phyloP scores from a whole-genome alignment of 2,329 filamentous ascomycete genomes.

The Cercospora berteroae region DNA sequence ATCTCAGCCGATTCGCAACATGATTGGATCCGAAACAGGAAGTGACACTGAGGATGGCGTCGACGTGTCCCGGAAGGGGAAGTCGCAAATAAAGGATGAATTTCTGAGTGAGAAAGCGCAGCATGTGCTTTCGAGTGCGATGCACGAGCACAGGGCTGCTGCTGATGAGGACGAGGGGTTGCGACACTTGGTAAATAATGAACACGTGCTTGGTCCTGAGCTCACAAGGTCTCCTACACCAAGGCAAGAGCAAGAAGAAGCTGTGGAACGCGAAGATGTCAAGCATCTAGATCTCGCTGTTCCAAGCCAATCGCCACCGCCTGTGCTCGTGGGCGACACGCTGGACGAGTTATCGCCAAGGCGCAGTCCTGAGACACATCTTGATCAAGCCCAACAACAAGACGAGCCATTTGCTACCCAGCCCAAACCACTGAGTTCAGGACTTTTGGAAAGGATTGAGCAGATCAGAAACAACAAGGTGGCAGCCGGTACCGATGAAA shows the following conservation, averaged over 20 bases:
- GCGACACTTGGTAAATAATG: constrained; percentile 20
- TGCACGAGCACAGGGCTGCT: constrained; percentile 56
- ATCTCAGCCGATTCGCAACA: constrained; percentile 60
- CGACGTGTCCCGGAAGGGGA: constrained; percentile 45
- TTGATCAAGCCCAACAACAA: not conserved
- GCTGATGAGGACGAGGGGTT: constrained; percentile 25
- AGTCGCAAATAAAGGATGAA: constrained; percentile 39
- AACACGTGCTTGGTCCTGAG: constrained; percentile 21
- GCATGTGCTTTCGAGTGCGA: constrained; percentile 62
- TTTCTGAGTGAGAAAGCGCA: constrained; percentile 58
- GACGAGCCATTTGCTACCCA: constrained; percentile 34
- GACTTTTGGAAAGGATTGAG: constrained; percentile 40
- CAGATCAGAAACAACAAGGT: constrained; percentile 37
- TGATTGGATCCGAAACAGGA: constrained; percentile 21
- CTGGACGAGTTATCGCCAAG: constrained; percentile 6
- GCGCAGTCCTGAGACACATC: not conserved
- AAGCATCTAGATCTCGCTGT: constrained; percentile 62
- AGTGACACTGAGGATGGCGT: constrained; percentile 47
- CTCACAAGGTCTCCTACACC: constrained; percentile 30
- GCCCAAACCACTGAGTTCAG: constrained; percentile 38
- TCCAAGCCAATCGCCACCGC: constrained; percentile 34
- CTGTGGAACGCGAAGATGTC: constrained; percentile 53
- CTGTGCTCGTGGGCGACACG: constrained; percentile 20
- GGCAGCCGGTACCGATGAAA: constrained; percentile 23
- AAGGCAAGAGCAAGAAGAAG: constrained; percentile 34